phyloP scores from a whole-genome alignment of 2,329 filamentous ascomycete genomes.

The Elsinoe batatas region DNA sequence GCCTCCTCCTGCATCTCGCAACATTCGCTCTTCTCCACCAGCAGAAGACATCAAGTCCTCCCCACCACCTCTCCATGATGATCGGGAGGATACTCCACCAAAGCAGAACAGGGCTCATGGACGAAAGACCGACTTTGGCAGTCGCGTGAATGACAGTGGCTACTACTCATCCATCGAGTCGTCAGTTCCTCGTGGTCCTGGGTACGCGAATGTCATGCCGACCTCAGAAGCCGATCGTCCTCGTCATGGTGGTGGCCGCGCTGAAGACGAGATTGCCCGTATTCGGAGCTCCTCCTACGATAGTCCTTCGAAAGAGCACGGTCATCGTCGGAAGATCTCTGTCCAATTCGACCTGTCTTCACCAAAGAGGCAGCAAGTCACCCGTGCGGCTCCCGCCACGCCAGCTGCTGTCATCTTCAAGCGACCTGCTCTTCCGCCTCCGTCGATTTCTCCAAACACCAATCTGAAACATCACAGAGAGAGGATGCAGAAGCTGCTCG shows the following conservation, averaged over 20 bases:
- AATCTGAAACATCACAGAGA: conserved; percentile 83
- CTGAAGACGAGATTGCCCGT: conserved; percentile 90
- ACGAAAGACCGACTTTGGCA: conserved; percentile 65
- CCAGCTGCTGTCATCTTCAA: conserved; percentile 70
- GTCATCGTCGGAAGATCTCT: conserved; percentile 21
- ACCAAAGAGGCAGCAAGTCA: conserved; percentile 50
- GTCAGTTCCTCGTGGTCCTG: conserved; percentile 62
- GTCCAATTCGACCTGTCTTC: conserved; percentile 49
- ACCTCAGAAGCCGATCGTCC: conserved; percentile 72
- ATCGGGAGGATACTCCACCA: conserved; percentile 65
- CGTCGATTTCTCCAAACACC: conserved; percentile 85
- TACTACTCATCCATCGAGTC: conserved; percentile 96
- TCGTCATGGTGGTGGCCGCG: conserved; percentile 71
- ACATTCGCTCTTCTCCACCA: conserved; percentile 58
- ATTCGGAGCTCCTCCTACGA: conserved; percentile 88
- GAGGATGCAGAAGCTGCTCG: conserved; percentile 68
- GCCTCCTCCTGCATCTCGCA: conserved; percentile 33
- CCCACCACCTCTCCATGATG: conserved; percentile 72
- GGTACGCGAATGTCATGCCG: conserved; percentile 48
- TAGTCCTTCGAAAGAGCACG: conserved; percentile 61
- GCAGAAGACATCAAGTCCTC: conserved; percentile 72
- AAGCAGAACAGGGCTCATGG: conserved; percentile 54
- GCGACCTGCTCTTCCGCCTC: conserved; percentile 51
- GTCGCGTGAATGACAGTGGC: conserved; percentile 81
- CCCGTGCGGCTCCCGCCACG: conserved; percentile 66